Conservation (phyloP, 805 yeast species). For the Groenewaldozyma tartarivorans region DNA sequence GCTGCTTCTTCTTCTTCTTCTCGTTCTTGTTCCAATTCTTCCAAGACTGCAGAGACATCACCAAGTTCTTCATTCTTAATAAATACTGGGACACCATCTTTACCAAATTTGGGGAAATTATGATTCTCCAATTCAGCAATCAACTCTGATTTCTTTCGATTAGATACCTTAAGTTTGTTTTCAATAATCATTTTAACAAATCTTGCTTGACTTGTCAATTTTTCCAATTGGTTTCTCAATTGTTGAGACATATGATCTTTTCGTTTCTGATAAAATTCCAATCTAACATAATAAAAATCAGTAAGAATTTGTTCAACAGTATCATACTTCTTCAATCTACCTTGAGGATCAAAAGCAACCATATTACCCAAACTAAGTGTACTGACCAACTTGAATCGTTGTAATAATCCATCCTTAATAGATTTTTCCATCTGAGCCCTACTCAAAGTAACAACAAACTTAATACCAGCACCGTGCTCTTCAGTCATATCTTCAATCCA, state of each 20-base stretch:
- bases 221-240: slow-evolving; percentile 65
- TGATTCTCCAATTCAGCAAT: slow-evolving; percentile 51
- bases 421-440: slow-evolving; percentile 81
- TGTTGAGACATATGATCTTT: slow-evolving; percentile 69
- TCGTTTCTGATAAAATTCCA: slow-evolving; percentile 84
- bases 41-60: slow-evolving; percentile 14
- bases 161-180: slow-evolving; percentile 55
- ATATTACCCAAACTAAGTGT: slow-evolving; percentile 69
- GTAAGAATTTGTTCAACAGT: slow-evolving; percentile 64
- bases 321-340: slow-evolving; percentile 77
- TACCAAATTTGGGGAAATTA: slow-evolving; percentile 66
- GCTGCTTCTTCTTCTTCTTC: slow-evolving; percentile 17
- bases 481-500: slow-evolving; percentile 96
- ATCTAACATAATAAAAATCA: slow-evolving; percentile 78
- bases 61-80: slow-evolving; percentile 30
- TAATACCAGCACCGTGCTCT: slow-evolving; percentile 73
- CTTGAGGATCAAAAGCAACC: slow-evolving; percentile 91
- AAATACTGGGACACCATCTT: slow-evolving; percentile 54
- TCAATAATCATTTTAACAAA: slow-evolving; percentile 88
- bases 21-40: slow-evolving; percentile 34
- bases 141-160: slow-evolving; percentile 58
- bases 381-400: slow-evolving; percentile 69
- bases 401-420: slow-evolving; percentile 63
- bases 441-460: slow-evolving; percentile 65
- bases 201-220: slow-evolving; percentile 72